Evolutionary conservation across 441 rosid genomes (phyloP).

Genomic region (Arabidopsis lyrata): DNA sequence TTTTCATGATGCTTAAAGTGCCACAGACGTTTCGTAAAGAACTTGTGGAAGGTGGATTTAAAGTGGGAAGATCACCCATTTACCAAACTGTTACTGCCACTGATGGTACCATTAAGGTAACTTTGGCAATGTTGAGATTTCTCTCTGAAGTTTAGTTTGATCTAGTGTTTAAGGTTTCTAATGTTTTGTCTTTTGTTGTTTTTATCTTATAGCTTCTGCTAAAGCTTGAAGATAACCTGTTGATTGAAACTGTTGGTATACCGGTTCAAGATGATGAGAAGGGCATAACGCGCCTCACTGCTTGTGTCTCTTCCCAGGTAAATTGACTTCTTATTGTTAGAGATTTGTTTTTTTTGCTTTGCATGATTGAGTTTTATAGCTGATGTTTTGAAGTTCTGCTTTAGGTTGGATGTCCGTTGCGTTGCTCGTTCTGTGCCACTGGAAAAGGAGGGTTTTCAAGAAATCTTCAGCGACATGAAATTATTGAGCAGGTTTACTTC

Average conservation of each 20-base stretch:
- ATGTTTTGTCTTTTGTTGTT: conserved; percentile 9
- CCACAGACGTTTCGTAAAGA: conserved; percentile 82
- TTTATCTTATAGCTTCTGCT: conserved; percentile 65
- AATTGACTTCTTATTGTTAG: conserved; percentile 19
- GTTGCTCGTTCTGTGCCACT: conserved; percentile 95
- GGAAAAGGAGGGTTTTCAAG: conserved; percentile 97
- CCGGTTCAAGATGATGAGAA: conserved; percentile 79
- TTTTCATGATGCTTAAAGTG: conserved; percentile 51
- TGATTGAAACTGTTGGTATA: conserved; percentile 95
- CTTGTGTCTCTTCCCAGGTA: conserved; percentile 96
- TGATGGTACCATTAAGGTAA: conserved; percentile 96
- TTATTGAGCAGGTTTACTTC: conserved; percentile 78
- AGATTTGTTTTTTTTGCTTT: neutral
- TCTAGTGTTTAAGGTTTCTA: conserved; percentile 1
- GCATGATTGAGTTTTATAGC: neutral
- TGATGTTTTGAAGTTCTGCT: conserved; percentile 35
- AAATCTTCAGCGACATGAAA: conserved; percentile 88
- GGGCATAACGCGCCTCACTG: conserved; percentile 83
- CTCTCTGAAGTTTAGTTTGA: conserved; percentile 10
- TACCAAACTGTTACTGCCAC: conserved; percentile 73
- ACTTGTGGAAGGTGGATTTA: conserved; percentile 86
- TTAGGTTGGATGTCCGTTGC: conserved; percentile 96
- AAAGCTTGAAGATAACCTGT: conserved; percentile 81
- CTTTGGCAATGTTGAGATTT: conserved; percentile 11
- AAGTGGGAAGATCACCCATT: conserved; percentile 79